Evolutionary conservation across 176 grass and related monocot species (phyloP).

Genomic region (Ensete glaucum): DNA sequence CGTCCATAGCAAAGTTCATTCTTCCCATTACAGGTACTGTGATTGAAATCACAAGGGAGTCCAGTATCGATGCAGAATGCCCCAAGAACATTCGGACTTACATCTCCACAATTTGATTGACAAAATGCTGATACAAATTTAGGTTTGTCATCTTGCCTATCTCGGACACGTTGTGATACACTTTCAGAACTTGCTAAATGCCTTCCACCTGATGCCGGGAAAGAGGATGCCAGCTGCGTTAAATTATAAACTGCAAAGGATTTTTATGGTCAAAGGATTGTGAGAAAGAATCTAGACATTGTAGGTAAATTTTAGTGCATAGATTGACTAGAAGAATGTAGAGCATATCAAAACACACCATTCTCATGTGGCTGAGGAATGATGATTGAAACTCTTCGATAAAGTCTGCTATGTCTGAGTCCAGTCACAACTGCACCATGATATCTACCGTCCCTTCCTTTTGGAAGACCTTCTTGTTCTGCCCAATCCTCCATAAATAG

Average conservation of each 20-base stretch:
- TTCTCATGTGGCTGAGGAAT: conserved; percentile 72
- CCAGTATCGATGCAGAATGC: conserved; percentile 92
- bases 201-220: conserved; percentile 67
- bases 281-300: background rate
- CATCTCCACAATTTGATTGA: conserved; percentile 97
- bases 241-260: conserved; percentile 53
- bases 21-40: conserved; percentile 93
- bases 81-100: conserved; percentile 97
- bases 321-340: background rate
- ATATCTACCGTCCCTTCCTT: conserved; percentile 14
- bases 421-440: conserved; percentile 23
- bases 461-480: conserved; percentile 49
- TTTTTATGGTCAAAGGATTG: conserved; percentile 21
- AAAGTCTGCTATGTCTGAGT: conserved; percentile 29
- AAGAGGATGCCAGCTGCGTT: conserved; percentile 63
- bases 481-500: conserved; percentile 97
- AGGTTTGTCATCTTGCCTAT: conserved; percentile 29
- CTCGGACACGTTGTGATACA: conserved; percentile 58
- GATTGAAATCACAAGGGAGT: conserved; percentile 92
- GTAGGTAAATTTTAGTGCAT: background rate
- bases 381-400: conserved; percentile 65
- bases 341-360: conserved; percentile 38
- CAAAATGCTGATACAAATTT: conserved; percentile 97
- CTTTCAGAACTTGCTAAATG: conserved; percentile 42
- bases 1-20: conserved; percentile 95